Conservation (phyloP, 228 moss, liverwort and hornwort species). For the Sphagnum magellanicum region DNA sequence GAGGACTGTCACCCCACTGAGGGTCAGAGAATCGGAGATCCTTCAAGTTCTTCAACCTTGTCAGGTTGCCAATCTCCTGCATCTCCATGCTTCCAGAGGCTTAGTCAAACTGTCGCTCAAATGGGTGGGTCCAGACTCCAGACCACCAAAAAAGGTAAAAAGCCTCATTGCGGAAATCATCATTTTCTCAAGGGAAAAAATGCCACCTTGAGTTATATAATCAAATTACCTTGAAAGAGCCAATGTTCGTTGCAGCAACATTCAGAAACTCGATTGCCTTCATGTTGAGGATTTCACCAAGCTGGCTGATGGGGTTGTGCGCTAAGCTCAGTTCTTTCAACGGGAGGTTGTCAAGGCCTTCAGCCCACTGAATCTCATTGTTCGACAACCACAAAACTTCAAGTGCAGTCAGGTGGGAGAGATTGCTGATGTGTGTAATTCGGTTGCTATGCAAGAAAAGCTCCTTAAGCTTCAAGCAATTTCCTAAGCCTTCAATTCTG, state of each 20-base stretch:
- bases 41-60: conserved; percentile 82
- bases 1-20: conserved; percentile 92
- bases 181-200: too few relatives aligned
- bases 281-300: conserved; percentile 82
- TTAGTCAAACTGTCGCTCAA: too few relatives aligned
- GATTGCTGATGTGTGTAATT: conserved; percentile 69
- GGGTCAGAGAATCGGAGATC: conserved; percentile 96
- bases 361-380: conserved; percentile 76
- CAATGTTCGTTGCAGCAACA: conserved; percentile 87
- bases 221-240: conserved; percentile 80
- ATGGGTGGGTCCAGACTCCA: too few relatives aligned
- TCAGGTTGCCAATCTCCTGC: conserved; percentile 94
- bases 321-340: conserved; percentile 88
- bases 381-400: conserved; percentile 94
- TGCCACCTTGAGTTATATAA: too few relatives aligned
- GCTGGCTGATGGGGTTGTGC: conserved; percentile 72
- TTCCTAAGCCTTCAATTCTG: conserved; percentile 95
- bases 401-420: conserved; percentile 69
- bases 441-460: conserved; percentile 78
- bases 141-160: too few relatives aligned
- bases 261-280: conserved; percentile 81
- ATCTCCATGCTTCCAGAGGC: background rate
- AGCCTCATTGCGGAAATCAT: too few relatives aligned
- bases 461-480: conserved; percentile 85
- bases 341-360: conserved; percentile 72